A percentile compares a stretch with the other conserved stretches of the same genome.
Evolutionary conservation across 202 grass and related monocot species (phyloP).

Genomic region (Dendrocalamus latiflorus): DNA sequence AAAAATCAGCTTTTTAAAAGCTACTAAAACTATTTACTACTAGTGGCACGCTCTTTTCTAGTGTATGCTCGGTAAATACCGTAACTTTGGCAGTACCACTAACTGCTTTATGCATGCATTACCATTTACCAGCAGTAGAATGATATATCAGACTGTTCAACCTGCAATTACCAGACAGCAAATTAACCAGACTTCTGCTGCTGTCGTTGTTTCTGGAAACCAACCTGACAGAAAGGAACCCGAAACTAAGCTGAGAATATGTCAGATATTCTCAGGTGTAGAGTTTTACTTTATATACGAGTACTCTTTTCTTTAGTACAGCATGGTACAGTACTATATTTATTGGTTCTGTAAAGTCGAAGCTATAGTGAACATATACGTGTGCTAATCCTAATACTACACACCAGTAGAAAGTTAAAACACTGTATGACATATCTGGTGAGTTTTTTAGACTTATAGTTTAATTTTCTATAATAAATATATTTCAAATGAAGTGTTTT

Average conservation of each 20-base stretch:
- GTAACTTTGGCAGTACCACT: background rate
- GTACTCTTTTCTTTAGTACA: background rate
- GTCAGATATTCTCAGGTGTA: background rate
- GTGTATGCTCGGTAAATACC: background rate
- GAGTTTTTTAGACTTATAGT: too few relatives aligned
- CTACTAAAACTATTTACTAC: too few relatives aligned
- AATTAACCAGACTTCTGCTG: too few relatives aligned
- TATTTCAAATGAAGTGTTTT: too few relatives aligned
- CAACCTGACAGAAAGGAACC: too few relatives aligned
- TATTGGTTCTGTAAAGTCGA: background rate
- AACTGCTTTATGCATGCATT: constrained; percentile 12
- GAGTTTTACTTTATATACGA: background rate
- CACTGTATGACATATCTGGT: background rate
- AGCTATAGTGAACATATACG: background rate
- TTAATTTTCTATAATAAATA: too few relatives aligned
- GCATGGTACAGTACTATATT: background rate
- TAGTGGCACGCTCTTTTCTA: background rate
- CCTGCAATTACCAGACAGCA: background rate
- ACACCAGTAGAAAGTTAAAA: background rate
- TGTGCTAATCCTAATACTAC: background rate
- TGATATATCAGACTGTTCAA: background rate
- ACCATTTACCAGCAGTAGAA: background rate
- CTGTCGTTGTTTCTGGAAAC: too few relatives aligned
- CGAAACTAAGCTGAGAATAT: background rate
- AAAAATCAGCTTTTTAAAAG: too few relatives aligned